A percentile compares a stretch with the other conserved stretches of the same genome.
Conservation (phyloP, 495 filamentous ascomycete genomes). For the Barbatosphaeria neglecta region DNA sequence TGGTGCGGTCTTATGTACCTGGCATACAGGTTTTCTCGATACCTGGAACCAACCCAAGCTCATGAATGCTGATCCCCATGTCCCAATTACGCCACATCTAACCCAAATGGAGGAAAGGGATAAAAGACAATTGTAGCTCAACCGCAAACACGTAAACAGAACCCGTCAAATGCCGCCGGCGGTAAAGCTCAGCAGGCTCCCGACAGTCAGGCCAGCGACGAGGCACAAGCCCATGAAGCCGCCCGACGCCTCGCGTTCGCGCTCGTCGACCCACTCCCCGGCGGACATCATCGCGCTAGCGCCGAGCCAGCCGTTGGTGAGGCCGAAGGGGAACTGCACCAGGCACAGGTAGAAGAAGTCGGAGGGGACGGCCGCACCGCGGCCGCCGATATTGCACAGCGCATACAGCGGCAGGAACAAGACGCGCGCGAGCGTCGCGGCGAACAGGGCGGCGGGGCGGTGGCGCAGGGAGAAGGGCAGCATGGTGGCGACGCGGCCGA, state of each 20-base stretch:
- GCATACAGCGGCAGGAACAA: conserved; percentile 76
- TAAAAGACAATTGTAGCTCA: too few relatives aligned
- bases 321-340: conserved; percentile 73
- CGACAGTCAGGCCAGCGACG: conserved; percentile 68
- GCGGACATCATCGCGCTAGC: conserved; percentile 86
- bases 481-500: conserved; percentile 60
- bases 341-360: conserved; percentile 81
- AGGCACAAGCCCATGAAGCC: conserved; percentile 90
- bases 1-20: too few relatives aligned
- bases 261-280: conserved; percentile 59
- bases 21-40: too few relatives aligned
- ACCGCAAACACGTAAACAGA: too few relatives aligned
- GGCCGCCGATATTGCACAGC: conserved; percentile 71
- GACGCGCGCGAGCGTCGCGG: conserved; percentile 48
- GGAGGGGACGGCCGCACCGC: conserved; percentile 56
- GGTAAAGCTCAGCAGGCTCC: conserved; percentile 81
- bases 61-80: too few relatives aligned
- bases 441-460: conserved; percentile 52
- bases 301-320: conserved; percentile 76
- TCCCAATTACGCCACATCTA: too few relatives aligned
- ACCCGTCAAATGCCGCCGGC: conserved; percentile 45
- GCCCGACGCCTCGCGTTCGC: conserved; percentile 78
- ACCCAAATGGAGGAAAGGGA: too few relatives aligned
- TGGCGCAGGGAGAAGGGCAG: conserved; percentile 48
- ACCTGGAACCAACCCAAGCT: too few relatives aligned